phyloP scores from a whole-genome alignment of 2,329 filamentous ascomycete species.

The Neurospora crassa region DNA sequence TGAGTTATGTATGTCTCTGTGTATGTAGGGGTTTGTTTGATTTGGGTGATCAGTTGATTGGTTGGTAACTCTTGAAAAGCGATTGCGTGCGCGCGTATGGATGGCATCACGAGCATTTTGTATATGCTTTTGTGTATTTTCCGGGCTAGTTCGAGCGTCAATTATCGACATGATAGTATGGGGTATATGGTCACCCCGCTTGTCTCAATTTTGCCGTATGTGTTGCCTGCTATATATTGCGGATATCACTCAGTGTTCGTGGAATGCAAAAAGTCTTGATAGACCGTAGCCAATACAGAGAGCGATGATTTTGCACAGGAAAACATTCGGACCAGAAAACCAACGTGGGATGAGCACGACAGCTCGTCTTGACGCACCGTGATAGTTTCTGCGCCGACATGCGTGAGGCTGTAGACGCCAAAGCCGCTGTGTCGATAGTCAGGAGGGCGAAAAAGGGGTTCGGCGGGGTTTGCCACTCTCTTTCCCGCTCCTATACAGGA shows the following conservation, averaged over 20 bases:
- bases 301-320: no score
- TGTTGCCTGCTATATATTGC: neutral
- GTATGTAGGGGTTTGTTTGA: neutral
- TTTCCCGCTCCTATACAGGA: neutral
- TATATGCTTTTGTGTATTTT: neutral
- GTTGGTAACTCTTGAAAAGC: neutral
- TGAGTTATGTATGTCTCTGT: neutral
- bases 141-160: neutral
- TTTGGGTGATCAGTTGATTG: neutral
- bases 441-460: no score
- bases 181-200: neutral
- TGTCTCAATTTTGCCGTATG: neutral
- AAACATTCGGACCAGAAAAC: no score
- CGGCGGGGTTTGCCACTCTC: neutral
- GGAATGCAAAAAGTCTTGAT: no score
- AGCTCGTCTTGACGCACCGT: no score
- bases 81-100: neutral
- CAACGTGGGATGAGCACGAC: no score
- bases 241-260: no score
- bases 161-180: neutral
- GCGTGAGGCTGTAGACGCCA: no score
- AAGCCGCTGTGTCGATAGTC: no score
- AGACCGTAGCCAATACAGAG: no score
- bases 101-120: neutral
- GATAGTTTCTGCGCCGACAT: no score